These are phyloP conservation scores for slime mould (Dictyostelium discoideum) DNA, from an alignment of 78 protist species.

Conservation along the genomic window DNA sequence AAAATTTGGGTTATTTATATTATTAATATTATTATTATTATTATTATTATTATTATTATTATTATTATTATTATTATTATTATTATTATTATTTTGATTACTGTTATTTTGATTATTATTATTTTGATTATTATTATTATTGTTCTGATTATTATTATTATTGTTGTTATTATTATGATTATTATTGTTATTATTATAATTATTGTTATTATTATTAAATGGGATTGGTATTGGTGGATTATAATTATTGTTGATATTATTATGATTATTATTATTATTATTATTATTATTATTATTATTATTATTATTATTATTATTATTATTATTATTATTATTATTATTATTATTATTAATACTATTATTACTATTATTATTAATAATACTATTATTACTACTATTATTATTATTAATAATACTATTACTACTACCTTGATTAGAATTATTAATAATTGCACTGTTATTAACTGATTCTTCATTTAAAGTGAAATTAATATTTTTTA, in stretches of 20 bases:
- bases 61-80: too few species aligned
- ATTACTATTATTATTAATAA: slow-evolving; percentile 4
- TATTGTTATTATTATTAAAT: background rate
- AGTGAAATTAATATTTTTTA: slow-evolving; percentile 51
- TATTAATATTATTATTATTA: too few species aligned
- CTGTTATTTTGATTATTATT: background rate
- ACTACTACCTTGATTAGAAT: background rate
- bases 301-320: background rate
- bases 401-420: background rate
- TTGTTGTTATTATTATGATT: background rate
- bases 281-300: background rate
- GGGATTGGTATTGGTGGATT: background rate
- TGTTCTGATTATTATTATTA: background rate
- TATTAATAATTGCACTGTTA: background rate
- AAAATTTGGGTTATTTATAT: background rate
- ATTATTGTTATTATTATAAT: background rate
- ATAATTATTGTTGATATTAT: slow-evolving; percentile 1
- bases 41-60: too few species aligned
- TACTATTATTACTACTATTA: background rate
- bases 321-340: slow-evolving; percentile 23
- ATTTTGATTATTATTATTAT: slow-evolving; percentile 4
- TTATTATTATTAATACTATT: slow-evolving; percentile 8
- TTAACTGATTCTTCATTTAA: slow-evolving; percentile 51
- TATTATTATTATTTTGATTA: background rate
- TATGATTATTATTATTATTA: slow-evolving; percentile 8